Conservation (phyloP, 2,329 filamentous ascomycete genomes). For the Fusarium sambucinum region DNA sequence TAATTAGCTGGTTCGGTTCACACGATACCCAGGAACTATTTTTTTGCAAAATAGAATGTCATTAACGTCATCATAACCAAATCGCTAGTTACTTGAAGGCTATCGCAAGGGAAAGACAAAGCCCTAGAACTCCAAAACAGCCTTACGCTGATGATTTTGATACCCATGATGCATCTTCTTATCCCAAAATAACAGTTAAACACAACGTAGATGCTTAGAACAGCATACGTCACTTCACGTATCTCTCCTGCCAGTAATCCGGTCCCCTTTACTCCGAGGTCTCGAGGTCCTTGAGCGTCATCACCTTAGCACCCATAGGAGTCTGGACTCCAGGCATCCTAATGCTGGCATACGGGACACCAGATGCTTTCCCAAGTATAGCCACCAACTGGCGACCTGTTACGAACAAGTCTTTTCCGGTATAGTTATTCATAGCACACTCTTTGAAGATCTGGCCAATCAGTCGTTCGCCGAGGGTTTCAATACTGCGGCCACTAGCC, state of each 20-base stretch:
- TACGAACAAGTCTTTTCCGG: constrained; percentile 45
- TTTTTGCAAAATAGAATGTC: constrained; percentile 10
- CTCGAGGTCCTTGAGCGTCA: constrained; percentile 51
- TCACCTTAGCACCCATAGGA: constrained; percentile 51
- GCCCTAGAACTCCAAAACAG: constrained; percentile 41
- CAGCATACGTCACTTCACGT: background rate
- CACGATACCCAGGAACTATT: background rate
- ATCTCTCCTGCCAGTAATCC: background rate
- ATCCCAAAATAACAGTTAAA: constrained; percentile 2
- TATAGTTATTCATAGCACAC: constrained; percentile 51
- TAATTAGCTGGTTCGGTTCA: background rate
- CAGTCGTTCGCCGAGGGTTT: constrained; percentile 65
- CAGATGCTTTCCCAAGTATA: constrained; percentile 48
- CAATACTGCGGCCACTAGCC: constrained; percentile 73
- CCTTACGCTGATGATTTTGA: constrained; percentile 29
- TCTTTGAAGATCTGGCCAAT: constrained; percentile 58
- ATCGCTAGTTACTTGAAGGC: constrained; percentile 17
- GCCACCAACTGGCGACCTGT: constrained; percentile 49
- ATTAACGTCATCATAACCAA: constrained; percentile 28
- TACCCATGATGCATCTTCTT: constrained; percentile 22
- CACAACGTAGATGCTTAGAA: background rate
- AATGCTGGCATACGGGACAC: constrained; percentile 44
- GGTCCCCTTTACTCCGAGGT: constrained; percentile 45
- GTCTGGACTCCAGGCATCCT: constrained; percentile 42
- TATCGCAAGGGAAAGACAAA: constrained; percentile 13